phyloP scores from a whole-genome alignment of 257 asterid species.

The Knoxia roxburghii region DNA sequence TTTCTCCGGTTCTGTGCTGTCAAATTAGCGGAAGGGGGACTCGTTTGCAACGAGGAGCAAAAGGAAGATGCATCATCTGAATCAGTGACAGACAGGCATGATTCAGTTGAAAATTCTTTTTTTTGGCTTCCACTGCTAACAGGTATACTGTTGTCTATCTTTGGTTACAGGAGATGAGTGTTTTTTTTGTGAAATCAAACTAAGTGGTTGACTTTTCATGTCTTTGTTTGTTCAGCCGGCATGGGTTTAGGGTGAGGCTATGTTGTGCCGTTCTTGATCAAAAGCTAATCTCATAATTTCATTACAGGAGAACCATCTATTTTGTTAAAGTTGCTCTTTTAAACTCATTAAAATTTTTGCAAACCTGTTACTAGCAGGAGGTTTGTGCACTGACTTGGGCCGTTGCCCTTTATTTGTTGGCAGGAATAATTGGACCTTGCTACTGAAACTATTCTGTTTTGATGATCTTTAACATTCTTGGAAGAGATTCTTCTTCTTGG shows the following conservation, averaged over 20 bases:
- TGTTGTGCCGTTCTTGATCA: neutral
- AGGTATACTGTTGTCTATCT: constrained; percentile 35
- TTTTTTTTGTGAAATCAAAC: too few relatives aligned
- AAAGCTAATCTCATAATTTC: neutral
- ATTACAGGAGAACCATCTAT: neutral
- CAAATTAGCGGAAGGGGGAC: constrained; percentile 97
- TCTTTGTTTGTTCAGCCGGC: neutral
- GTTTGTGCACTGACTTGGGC: neutral
- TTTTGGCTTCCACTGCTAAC: constrained; percentile 95
- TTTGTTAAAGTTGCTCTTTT: neutral
- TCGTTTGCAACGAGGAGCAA: constrained; percentile 58
- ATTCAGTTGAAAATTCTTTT: constrained; percentile 47
- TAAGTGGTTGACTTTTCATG: neutral
- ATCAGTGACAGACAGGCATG: constrained; percentile 33
- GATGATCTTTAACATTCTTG: neutral
- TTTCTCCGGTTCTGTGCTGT: constrained; percentile 98
- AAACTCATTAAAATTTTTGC: neutral
- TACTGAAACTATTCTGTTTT: neutral
- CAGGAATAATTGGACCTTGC: neutral
- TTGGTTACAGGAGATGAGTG: neutral
- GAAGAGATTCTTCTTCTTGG: neutral
- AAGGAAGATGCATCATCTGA: constrained; percentile 39
- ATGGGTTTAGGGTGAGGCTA: constrained; percentile 1
- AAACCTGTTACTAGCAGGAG: neutral
- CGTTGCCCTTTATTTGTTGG: neutral